Percentiles rank a stretch among this genome's conserved stretches.
Conservation (phyloP, 192 early-diverging fungal genomes). For the Phlyctochytrium bullatum region DNA sequence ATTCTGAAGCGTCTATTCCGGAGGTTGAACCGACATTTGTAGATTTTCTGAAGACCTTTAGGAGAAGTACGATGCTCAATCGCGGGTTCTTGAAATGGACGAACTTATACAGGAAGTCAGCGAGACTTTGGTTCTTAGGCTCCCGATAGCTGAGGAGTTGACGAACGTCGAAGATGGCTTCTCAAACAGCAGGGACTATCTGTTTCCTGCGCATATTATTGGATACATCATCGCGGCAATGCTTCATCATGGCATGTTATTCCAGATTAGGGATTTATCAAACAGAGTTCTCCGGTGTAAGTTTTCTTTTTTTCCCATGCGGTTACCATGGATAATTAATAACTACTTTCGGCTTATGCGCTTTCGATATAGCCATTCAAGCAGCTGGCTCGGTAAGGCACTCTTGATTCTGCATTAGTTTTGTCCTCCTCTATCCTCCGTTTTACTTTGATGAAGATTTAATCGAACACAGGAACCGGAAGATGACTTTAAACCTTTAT, state of each 20-base stretch:
- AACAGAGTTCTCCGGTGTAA: constrained; percentile 5
- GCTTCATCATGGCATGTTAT: constrained; percentile 5
- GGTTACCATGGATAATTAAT: not conserved
- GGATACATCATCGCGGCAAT: constrained; percentile 3
- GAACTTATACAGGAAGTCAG: not conserved
- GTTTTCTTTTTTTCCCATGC: not conserved
- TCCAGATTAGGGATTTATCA: constrained; percentile 6
- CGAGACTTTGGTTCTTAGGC: not conserved
- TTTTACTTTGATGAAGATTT: too few relatives aligned
- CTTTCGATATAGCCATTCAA: not conserved
- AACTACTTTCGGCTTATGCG: not conserved
- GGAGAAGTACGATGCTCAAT: too few relatives aligned
- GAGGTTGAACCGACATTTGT: too few relatives aligned
- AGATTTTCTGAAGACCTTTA: too few relatives aligned
- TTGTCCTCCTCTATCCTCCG: constrained; percentile 11
- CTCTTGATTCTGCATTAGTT: not conserved
- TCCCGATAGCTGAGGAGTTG: not conserved
- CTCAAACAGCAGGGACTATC: not conserved
- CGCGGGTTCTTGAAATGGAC: too few relatives aligned
- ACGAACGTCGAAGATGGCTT: not conserved
- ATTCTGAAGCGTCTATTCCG: too few relatives aligned
- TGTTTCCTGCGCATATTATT: constrained; percentile 9
- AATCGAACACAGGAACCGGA: constrained; percentile 46
- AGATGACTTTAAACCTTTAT: constrained; percentile 67
- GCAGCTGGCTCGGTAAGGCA: not conserved